Evolutionary conservation across 78 protist genomes (phyloP), one percentile per base, ranked within the genome.

Genomic region (Guillardia theta): DNA sequence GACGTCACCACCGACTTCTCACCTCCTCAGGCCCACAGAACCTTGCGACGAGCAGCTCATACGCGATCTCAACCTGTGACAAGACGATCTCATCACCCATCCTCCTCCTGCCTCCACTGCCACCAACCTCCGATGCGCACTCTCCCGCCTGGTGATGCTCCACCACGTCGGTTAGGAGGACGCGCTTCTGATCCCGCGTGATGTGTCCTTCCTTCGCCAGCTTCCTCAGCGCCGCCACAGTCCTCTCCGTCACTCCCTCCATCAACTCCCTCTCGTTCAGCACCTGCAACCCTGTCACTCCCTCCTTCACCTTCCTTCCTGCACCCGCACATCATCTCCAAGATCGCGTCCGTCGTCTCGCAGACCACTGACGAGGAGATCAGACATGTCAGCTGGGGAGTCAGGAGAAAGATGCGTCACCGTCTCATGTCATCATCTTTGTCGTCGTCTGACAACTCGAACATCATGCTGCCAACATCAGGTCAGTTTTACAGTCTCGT

Each of bases 181-280:
- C 45, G 45, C 83, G 83, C 83, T 70, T 70, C 36, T 24, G 12
- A 36, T 70, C 83, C 4, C 83, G 6, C 33, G 83, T 36, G 83
- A 70, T 70, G 41, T 2, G 6, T 12, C 83, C 83, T 24, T 70
- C 83, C n/a, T 6, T 4, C 45, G 83, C 83, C 33, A 70, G 83
- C 41, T 24, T 36, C 83, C 83, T 36, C 83, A 70, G 83, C 41
- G 83, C 83, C 41, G 9, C 83, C 83, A 70, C 83, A 4, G 83
- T 70, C n/a, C 83, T 36, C 83, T 70, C 83, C 83, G 83, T 70
- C 45, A 70, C 83, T 3, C 83, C 83, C 83, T 70, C 83, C 41
- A 33, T 70, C 45, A 70, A 6, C 41, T 70, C 83, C 8, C 83
- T 36, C 83, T 70, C 83, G 8, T 70, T 12, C 41, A 70, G 83